Evolutionary conservation across 108 stramenopile genomes (phyloP).

Genomic region (Stephanodiscus minutulus): DNA sequence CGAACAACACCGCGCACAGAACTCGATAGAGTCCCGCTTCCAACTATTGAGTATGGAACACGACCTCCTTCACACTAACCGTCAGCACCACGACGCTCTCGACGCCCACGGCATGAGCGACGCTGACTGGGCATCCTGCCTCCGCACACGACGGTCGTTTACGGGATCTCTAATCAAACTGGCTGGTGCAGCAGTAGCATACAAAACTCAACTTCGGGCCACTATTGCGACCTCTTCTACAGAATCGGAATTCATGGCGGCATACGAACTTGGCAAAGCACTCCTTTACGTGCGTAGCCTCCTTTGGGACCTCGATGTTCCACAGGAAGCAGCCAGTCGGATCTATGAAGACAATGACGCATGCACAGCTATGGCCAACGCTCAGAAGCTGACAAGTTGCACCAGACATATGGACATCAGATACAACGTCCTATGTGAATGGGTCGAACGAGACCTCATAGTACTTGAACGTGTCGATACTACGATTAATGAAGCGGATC

Average conservation of each 20-base stretch:
- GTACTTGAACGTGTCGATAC: too few relatives aligned
- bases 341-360: constrained; percentile 1
- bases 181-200: constrained; percentile 10
- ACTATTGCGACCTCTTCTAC: constrained; percentile 19
- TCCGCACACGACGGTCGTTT: background rate
- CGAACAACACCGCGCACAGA: background rate
- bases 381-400: background rate
- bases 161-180: background rate
- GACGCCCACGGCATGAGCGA: constrained; percentile 15
- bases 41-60: background rate
- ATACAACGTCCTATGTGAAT: background rate
- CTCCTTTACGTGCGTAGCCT: too few relatives aligned
- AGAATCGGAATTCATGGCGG: constrained; percentile 30
- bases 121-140: constrained; percentile 31
- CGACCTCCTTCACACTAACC: background rate
- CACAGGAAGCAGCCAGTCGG: too few relatives aligned
- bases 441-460: too few relatives aligned
- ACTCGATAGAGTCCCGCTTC: background rate
- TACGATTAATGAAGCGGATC: too few relatives aligned
- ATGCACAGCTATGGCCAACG: constrained; percentile 9
- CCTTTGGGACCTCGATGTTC: too few relatives aligned
- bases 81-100: background rate
- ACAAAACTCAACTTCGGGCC: background rate
- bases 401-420: constrained; percentile 8
- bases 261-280: background rate